These are phyloP conservation scores for Boletus reticulatus DNA, from an alignment of 768 basidiomycete species.

Conservation along the genomic window DNA sequence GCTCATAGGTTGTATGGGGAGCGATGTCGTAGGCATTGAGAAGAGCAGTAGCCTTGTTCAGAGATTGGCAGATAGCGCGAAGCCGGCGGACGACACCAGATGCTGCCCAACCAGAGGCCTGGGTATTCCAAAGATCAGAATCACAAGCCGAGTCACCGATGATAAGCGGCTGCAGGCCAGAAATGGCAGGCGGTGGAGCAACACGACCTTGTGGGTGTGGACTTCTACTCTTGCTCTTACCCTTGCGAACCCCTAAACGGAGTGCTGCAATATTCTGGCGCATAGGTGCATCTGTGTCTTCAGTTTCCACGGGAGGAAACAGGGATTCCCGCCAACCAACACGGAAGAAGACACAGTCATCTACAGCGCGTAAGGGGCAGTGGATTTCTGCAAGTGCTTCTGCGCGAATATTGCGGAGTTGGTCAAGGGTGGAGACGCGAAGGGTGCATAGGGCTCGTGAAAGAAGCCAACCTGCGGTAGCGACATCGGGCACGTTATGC, in stretches of 20 bases:
- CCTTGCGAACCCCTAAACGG: slow-evolving; percentile 25
- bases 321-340: slow-evolving; percentile 54
- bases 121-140: slow-evolving; percentile 58
- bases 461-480: slow-evolving; percentile 63
- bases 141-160: slow-evolving; percentile 73
- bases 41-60: slow-evolving; percentile 57
- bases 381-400: slow-evolving; percentile 55
- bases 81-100: slow-evolving; percentile 60
- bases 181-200: slow-evolving; percentile 8
- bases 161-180: slow-evolving; percentile 60
- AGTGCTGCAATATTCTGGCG: slow-evolving; percentile 18
- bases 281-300: slow-evolving; percentile 15
- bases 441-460: slow-evolving; percentile 60
- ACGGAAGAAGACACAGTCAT: slow-evolving; percentile 70
- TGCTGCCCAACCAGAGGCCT: slow-evolving; percentile 63
- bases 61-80: slow-evolving; percentile 72
- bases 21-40: slow-evolving; percentile 73
- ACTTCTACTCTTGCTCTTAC: slow-evolving; percentile 25
- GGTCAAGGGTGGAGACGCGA: slow-evolving; percentile 52
- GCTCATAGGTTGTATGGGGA: slow-evolving; percentile 60
- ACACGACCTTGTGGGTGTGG: slow-evolving; percentile 25
- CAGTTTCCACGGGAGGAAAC: slow-evolving; percentile 27
- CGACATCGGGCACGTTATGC: slow-evolving; percentile 55
- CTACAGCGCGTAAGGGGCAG: slow-evolving; percentile 53
- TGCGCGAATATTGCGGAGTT: slow-evolving; percentile 57